These are phyloP conservation scores for Chrysoporthe cubensis DNA, from an alignment of 2,329 filamentous ascomycete species.

Conservation along the genomic window DNA sequence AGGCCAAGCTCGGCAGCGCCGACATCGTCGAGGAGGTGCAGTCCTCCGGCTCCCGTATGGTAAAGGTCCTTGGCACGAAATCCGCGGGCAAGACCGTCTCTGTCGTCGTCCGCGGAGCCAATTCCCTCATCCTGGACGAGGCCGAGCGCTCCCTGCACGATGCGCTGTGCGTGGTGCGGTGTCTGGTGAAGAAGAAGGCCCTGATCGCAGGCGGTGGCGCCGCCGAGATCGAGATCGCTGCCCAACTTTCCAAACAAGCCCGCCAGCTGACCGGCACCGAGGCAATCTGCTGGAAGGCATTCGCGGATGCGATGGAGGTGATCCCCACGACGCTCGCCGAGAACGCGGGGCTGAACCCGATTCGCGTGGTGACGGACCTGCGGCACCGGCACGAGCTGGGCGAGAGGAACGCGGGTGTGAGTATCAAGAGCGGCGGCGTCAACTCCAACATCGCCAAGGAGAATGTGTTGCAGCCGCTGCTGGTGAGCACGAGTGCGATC, in stretches of 20 bases:
- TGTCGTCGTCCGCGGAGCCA: slow-evolving; percentile 92
- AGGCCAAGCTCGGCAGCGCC: slow-evolving; percentile 94
- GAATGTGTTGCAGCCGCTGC: slow-evolving; percentile 92
- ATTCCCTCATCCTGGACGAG: slow-evolving; percentile 92
- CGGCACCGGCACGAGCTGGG: slow-evolving; percentile 93
- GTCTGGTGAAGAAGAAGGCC: slow-evolving; percentile 99
- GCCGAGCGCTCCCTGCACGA: slow-evolving; percentile 97
- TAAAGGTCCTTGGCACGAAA: slow-evolving; percentile 93
- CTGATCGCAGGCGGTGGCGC: slow-evolving; percentile 96
- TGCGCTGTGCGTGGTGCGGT: slow-evolving; percentile 95
- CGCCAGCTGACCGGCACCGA: slow-evolving; percentile 88
- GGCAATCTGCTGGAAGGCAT: slow-evolving; percentile 98
- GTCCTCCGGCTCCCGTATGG: slow-evolving; percentile 84
- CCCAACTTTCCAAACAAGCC: slow-evolving; percentile 79
- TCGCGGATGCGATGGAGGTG: slow-evolving; percentile 96
- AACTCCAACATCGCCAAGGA: slow-evolving; percentile 97
- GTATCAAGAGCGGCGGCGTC: slow-evolving; percentile 96
- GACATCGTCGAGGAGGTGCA: slow-evolving; percentile 94
- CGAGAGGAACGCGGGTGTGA: slow-evolving; percentile 94
- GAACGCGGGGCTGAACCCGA: slow-evolving; percentile 96
- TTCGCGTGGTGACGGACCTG: slow-evolving; percentile 97
- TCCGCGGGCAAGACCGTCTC: slow-evolving; percentile 85
- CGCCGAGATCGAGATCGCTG: slow-evolving; percentile 94
- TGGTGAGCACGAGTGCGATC: slow-evolving; percentile 97
- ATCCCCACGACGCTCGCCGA: slow-evolving; percentile 96